Base-by-base conservation (phyloP, 1,139 yeast species). In the Debaryomycetaceae sp. region DNA sequence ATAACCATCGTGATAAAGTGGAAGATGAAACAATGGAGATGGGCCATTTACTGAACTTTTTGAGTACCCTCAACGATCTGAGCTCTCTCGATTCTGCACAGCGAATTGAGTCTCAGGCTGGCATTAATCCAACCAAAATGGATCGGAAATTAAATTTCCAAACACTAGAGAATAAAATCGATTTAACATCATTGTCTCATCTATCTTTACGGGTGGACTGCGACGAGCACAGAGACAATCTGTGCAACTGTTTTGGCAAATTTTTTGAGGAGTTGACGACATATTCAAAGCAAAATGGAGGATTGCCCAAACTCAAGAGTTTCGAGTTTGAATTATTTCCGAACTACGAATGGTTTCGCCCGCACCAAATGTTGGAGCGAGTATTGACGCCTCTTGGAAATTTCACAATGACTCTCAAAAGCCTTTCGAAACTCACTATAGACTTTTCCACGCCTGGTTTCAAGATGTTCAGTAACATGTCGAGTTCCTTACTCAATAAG, bases 381-480 rank as follows among this genome's bases (percentile, higher is more conserved):
- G 55, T 62, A 9, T 44, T 68, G 28, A 55, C 61, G 0, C 74
- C 73, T 1, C 48, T 67, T 33, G 69, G 71, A 0, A 49, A 48
- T 7, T 64, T 65, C 40, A 46, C 67, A 16, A 53, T 55, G 33
- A 50, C 65, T 1, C 52, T 67, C 37, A 30, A 35, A 5, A 55
- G 46, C 19, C 45, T 67, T 30, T 33, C 51, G 5, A 46, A 64
- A 28, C 47, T 68, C 17, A 53, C 62, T 0, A 55, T 67, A 36
- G 72, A 67, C 45, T 65, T 67, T 41, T 56, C 67, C 2, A 65
- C 72, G 0, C 69, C 69, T 1, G 70, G 70, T 5, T 66, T 65
- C 46, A 68, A 68, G 46, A 68, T 67, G 71, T 67, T 67, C 50
- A 71, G 62, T 40, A 52, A 51, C 40, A 57, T 66, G 63, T 53